Conservation (phyloP, 202 grass and related monocot species). For the Tripidium arundinaceum region DNA sequence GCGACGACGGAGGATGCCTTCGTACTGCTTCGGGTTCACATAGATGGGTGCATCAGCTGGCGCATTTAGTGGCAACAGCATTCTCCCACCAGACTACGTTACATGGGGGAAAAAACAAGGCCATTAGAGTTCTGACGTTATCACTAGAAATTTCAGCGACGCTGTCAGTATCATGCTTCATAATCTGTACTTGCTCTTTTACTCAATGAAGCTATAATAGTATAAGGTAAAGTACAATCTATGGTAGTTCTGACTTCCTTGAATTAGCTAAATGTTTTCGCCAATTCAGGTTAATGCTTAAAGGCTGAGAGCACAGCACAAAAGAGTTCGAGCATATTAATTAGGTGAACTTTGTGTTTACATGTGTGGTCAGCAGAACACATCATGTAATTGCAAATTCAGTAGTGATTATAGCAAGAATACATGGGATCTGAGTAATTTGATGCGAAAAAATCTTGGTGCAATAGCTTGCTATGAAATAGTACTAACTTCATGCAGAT, state of each 20-base stretch:
- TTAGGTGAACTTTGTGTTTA: not conserved
- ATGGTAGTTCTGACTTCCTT: not conserved
- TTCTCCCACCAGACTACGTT: constrained; percentile 54
- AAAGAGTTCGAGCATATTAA: not conserved
- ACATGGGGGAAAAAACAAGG: not conserved
- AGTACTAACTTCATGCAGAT: not conserved
- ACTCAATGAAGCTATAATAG: not conserved
- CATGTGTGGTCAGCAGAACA: not conserved
- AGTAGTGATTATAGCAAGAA: no score
- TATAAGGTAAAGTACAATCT: not conserved
- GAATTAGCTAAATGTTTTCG: not conserved
- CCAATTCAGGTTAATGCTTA: not conserved
- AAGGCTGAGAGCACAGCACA: not conserved
- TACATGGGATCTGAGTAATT: not conserved
- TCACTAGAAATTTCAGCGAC: not conserved
- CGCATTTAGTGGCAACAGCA: constrained; percentile 71
- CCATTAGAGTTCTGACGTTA: not conserved
- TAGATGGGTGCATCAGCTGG: constrained; percentile 61
- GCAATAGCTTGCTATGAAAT: not conserved
- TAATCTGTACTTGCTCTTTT: not conserved
- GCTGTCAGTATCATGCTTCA: not conserved
- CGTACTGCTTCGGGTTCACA: constrained; percentile 90
- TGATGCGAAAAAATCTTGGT: not conserved
- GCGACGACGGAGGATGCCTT: constrained; percentile 93
- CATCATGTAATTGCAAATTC: no score